Percentiles rank a stretch among this genome's conserved stretches.
Conservation (phyloP, 331 rosid genomes). For the Rhamnella rubrinervis region DNA sequence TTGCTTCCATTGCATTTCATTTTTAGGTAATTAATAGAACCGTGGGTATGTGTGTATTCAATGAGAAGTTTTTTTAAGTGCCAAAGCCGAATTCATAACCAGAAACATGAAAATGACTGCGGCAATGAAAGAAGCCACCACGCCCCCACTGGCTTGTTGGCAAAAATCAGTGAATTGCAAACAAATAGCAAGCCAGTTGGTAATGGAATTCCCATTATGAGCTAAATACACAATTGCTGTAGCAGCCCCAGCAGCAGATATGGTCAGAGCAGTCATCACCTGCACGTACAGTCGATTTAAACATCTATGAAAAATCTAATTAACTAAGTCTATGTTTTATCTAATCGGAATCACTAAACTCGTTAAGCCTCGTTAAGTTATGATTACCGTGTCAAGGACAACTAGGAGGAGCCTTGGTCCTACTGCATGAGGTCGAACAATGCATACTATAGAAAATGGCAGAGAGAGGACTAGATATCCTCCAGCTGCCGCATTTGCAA, state of each 20-base stretch:
- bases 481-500: conserved; percentile 20
- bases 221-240: conserved; percentile 27
- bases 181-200: conserved; percentile 32
- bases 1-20: no score
- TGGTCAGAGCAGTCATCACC: conserved; percentile 21
- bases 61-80: conserved; percentile 11
- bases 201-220: conserved; percentile 27
- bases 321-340: no score
- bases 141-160: conserved; percentile 21
- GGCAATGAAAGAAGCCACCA: conserved; percentile 27
- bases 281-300: background rate
- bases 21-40: no score
- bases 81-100: conserved; percentile 25
- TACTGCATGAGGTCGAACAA: conserved; percentile 25
- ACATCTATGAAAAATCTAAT: background rate
- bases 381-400: conserved; percentile 25
- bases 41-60: background rate
- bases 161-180: conserved; percentile 23
- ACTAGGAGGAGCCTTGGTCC: conserved; percentile 30
- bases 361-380: no score
- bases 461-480: conserved; percentile 20
- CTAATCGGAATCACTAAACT: no score
- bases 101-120: conserved; percentile 12
- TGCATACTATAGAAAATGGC: conserved; percentile 31
- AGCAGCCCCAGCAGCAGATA: conserved; percentile 20